phyloP scores from a whole-genome alignment of 2,329 filamentous ascomycete genomes.

The Zymoseptoria crescenta region DNA sequence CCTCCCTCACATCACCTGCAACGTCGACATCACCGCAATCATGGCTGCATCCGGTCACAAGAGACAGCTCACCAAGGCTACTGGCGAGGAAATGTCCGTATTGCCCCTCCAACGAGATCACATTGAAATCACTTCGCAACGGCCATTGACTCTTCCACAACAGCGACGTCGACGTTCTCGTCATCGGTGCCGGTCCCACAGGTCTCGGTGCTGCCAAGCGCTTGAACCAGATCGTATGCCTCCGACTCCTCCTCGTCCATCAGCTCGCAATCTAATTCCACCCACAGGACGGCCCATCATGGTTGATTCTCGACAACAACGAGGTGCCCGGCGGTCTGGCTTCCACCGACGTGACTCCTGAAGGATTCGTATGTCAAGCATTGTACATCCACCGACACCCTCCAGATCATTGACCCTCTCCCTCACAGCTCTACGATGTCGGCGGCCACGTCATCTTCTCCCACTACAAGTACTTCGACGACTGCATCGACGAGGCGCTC shows the following conservation, averaged over 20 bases:
- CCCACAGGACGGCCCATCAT: slow-evolving; percentile 75
- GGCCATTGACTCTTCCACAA: not conserved
- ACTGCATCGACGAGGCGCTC: slow-evolving; percentile 94
- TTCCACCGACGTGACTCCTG: slow-evolving; percentile 86
- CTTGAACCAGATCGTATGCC: slow-evolving; percentile 82
- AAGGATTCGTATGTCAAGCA: slow-evolving; percentile 77
- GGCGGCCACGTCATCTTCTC: slow-evolving; percentile 98
- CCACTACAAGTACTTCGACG: slow-evolving; percentile 99
- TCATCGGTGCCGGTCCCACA: slow-evolving; percentile 96
- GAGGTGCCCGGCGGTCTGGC: slow-evolving; percentile 92
- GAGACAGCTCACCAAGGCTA: slow-evolving; percentile 27
- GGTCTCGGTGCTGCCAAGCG: slow-evolving; percentile 97
- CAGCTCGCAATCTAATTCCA: slow-evolving; percentile 2
- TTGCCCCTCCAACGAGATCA: too few species aligned
- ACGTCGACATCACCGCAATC: slow-evolving; percentile 3
- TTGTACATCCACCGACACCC: not conserved
- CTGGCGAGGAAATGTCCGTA: slow-evolving; percentile 28
- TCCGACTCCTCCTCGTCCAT: not conserved
- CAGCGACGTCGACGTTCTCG: slow-evolving; percentile 90
- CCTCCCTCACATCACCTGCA: not conserved
- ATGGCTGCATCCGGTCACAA: slow-evolving; percentile 19
- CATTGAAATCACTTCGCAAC: not conserved
- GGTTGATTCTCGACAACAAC: slow-evolving; percentile 90
- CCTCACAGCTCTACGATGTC: slow-evolving; percentile 82
- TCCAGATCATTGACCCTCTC: slow-evolving; percentile 8